phyloP scores from a whole-genome alignment of 2,329 filamentous ascomycete species.

The Aaosphaeria arxii region DNA sequence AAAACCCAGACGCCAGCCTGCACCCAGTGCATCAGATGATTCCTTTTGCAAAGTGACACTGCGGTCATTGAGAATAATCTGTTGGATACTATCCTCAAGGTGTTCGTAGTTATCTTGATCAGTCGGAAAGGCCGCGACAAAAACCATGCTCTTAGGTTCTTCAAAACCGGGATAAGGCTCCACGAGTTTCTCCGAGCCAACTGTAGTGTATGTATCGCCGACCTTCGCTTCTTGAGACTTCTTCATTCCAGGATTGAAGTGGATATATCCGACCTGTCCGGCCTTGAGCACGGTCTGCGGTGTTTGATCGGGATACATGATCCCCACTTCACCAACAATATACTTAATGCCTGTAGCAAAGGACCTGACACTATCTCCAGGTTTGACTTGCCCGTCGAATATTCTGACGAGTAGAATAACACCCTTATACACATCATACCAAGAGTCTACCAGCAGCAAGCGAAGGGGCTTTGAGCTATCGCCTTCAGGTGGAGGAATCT shows the following conservation, averaged over 20 bases:
- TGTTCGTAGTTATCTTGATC: conserved; percentile 85
- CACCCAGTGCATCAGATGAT: conserved; percentile 86
- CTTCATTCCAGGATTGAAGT: conserved; percentile 99
- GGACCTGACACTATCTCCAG: conserved; percentile 83
- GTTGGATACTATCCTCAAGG: conserved; percentile 89
- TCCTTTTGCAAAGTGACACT: conserved; percentile 94
- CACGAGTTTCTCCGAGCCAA: conserved; percentile 72
- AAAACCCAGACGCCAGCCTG: conserved; percentile 92
- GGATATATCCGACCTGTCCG: conserved; percentile 93
- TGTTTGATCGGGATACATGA: conserved; percentile 88
- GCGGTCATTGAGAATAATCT: conserved; percentile 90
- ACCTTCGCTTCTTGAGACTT: conserved; percentile 92
- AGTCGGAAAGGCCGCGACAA: conserved; percentile 92
- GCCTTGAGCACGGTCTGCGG: conserved; percentile 77
- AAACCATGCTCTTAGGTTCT: conserved; percentile 98
- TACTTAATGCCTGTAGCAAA: conserved; percentile 88
- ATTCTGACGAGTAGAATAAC: conserved; percentile 88
- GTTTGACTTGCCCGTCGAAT: conserved; percentile 80
- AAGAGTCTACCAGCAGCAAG: conserved; percentile 90
- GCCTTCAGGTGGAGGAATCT: conserved; percentile 77
- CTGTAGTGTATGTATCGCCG: conserved; percentile 87
- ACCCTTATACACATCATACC: conserved; percentile 95
- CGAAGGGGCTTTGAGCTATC: conserved; percentile 70
- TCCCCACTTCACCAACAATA: conserved; percentile 91
- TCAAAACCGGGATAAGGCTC: conserved; percentile 88